Evolutionary conservation across 139 green algal species (phyloP), one percentile per base, ranked within the genome.

Genomic region (Haematococcus lacustris): DNA sequence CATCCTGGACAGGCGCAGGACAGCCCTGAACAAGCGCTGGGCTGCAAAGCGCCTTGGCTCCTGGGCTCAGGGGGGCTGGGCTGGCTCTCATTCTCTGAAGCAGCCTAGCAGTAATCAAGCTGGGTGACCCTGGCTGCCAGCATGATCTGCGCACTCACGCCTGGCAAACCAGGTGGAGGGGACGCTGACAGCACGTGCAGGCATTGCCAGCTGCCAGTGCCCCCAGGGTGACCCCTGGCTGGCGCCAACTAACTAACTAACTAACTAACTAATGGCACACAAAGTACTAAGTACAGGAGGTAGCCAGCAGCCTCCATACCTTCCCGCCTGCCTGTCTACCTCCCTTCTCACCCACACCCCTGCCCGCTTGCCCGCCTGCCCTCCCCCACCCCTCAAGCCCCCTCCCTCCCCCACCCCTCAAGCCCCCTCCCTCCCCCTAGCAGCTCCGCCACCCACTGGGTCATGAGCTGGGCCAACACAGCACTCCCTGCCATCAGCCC

Each of bases 401-500:
- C 25, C 17, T 35, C 32, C 7, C 60, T 35, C 32, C 32, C 23
- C 4, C 38, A 70, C 30, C 17, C 21, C 40, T 39, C n/a, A 5
- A 25, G 67, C 41, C 17, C 25, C 6, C 41, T 41, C 41, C 30
- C 4, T 21, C 1, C 33, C 39, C 47, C 17, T 64, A 67, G 7
- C 33, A 67, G 41, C 61, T 5, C 30, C 9, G 4, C 61, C 4
- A 71, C 61, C 60, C 64, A 80, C 70, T 39, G 59, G 32, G 72
- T 66, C 85, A 85, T 83, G 57, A 64, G 57, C 26, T 40, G 38
- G 60, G 65, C 39, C 66, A 92, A 72, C 34, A 84, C 40, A 30
- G 51, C 59, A 0, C 71, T 71, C 32, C 75, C 40, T 37, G 72
- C 53, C 38, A 82, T 68, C 43, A 93, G 80, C 65, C 80, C 71